Conservation (phyloP, 306 rosid species). For the Prunus campanulata region DNA sequence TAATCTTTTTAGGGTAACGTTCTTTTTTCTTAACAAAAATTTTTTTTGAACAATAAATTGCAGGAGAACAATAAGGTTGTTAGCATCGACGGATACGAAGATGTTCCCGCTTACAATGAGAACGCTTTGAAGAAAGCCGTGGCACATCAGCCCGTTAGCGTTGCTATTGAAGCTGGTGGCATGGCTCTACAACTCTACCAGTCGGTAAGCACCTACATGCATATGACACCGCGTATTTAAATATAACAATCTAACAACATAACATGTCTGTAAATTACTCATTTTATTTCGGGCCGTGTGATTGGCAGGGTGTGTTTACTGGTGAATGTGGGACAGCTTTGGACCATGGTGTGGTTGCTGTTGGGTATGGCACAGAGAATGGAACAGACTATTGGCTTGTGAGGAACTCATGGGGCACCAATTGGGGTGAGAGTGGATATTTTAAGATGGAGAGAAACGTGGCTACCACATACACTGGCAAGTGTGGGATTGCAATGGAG, state of each 20-base stretch:
- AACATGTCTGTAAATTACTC: background rate
- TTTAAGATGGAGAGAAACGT: slow-evolving; percentile 71
- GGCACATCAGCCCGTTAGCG: slow-evolving; percentile 60
- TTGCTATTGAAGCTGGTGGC: slow-evolving; percentile 70
- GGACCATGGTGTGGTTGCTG: slow-evolving; percentile 86
- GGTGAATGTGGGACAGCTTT: slow-evolving; percentile 66
- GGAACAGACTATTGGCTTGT: slow-evolving; percentile 88
- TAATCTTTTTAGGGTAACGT: background rate
- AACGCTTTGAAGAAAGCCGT: slow-evolving; percentile 49
- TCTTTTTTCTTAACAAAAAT: background rate
- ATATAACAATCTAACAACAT: background rate
- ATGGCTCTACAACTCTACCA: slow-evolving; percentile 63
- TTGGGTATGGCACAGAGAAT: slow-evolving; percentile 82
- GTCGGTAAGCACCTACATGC: slow-evolving; percentile 27
- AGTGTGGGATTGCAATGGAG: slow-evolving; percentile 81
- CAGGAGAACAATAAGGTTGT: slow-evolving; percentile 66
- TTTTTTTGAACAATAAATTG: background rate
- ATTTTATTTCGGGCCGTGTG: background rate
- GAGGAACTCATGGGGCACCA: slow-evolving; percentile 92
- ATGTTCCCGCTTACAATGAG: slow-evolving; percentile 66
- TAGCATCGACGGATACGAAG: slow-evolving; percentile 73
- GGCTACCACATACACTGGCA: slow-evolving; percentile 32
- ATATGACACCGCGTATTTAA: too few relatives aligned
- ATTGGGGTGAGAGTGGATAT: slow-evolving; percentile 91
- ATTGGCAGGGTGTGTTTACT: slow-evolving; percentile 71